Conservation (phyloP, 768 basidiomycete species). For the Phanerochaete carnosa region DNA sequence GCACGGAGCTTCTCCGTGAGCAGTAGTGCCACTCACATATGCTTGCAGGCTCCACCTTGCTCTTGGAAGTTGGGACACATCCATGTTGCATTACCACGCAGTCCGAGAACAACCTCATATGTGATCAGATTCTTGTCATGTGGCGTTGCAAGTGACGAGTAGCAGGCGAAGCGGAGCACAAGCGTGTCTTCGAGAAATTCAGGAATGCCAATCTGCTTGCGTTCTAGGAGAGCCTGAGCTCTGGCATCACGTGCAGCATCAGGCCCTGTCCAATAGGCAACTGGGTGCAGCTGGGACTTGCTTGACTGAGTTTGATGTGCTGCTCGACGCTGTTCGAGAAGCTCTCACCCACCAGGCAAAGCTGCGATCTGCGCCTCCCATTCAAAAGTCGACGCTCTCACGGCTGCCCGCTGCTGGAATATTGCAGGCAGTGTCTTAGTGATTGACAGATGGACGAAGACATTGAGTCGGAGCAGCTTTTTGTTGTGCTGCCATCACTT, state of each 20-base stretch:
- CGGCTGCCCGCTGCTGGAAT: constrained; percentile 9
- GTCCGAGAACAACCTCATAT: not conserved
- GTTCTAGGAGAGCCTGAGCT: not conserved
- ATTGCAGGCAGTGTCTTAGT: constrained; percentile 20
- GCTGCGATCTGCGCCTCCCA: not conserved
- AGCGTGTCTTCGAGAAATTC: not conserved
- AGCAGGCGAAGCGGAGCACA: not conserved
- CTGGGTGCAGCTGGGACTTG: not conserved
- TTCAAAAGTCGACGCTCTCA: not conserved
- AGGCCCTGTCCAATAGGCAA: not conserved
- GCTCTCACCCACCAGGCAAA: not conserved
- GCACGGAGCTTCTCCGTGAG: not conserved
- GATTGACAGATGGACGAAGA: constrained; percentile 22
- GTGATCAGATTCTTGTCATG: not conserved
- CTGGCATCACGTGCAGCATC: constrained; percentile 1
- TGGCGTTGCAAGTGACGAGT: not conserved
- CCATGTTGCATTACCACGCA: constrained; percentile 9
- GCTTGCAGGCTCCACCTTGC: constrained; percentile 18
- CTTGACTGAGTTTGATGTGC: too few species aligned
- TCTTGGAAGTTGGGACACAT: constrained; percentile 12
- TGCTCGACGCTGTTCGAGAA: not conserved
- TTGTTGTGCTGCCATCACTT: constrained; percentile 25
- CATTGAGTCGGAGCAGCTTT: constrained; percentile 28
- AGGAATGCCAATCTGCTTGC: not conserved
- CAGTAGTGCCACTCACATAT: constrained; percentile 8